phyloP scores from a whole-genome alignment of 2,329 filamentous ascomycete species.

The Sordariomycetes sp. region DNA sequence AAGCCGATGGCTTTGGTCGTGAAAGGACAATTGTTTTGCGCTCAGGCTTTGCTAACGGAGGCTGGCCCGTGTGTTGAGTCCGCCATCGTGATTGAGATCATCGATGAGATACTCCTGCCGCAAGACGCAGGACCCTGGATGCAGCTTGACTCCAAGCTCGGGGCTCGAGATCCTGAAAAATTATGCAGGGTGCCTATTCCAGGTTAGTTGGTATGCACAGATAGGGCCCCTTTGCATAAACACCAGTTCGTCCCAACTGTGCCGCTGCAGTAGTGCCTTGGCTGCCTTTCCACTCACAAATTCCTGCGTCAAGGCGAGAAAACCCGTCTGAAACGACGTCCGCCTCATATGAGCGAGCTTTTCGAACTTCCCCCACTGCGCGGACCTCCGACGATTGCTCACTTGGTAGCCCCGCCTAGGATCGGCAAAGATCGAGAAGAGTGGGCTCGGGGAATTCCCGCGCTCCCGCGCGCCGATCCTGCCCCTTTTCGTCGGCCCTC shows the following conservation, averaged over 20 bases:
- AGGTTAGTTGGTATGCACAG: neutral
- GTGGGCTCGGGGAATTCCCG: neutral
- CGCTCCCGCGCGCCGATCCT: neutral
- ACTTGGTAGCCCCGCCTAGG: too few species aligned
- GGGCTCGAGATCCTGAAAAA: neutral
- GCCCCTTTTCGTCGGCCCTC: neutral
- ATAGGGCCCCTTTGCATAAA: neutral
- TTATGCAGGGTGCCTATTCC: neutral
- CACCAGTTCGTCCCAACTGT: neutral
- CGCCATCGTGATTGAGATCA: too few species aligned
- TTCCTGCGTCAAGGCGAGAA: too few species aligned
- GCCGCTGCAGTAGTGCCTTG: neutral
- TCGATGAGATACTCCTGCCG: too few species aligned
- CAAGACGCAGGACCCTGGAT: too few species aligned
- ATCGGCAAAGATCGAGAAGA: neutral
- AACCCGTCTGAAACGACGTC: too few species aligned
- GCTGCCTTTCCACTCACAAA: too few species aligned
- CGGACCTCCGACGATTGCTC: too few species aligned
- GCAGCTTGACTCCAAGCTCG: neutral
- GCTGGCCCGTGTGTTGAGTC: too few species aligned
- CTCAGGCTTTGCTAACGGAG: too few species aligned
- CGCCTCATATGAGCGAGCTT: neutral
- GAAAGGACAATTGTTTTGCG: too few species aligned
- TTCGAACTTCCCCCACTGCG: neutral
- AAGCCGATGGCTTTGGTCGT: too few species aligned